Percentiles rank a stretch among this genome's conserved stretches.
Evolutionary conservation across 441 rosid genomes (phyloP).

Genomic region (Viola pubescens): DNA sequence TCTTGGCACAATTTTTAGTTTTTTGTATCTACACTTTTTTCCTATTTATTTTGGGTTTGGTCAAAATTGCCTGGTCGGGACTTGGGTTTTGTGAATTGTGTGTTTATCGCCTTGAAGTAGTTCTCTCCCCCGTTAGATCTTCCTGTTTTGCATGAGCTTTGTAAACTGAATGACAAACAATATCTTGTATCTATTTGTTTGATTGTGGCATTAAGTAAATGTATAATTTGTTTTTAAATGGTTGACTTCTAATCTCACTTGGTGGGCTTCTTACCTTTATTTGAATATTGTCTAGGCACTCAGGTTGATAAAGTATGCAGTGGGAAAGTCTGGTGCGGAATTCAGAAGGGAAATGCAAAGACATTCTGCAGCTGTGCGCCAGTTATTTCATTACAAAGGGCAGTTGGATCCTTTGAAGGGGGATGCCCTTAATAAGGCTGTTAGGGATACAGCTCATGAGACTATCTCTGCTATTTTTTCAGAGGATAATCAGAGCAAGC

Average conservation of each 20-base stretch:
- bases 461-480: constrained; percentile 73
- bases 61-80: too few species aligned
- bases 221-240: too few species aligned
- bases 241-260: too few species aligned
- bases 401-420: constrained; percentile 83
- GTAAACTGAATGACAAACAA: not conserved
- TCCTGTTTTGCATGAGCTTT: not conserved
- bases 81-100: too few species aligned
- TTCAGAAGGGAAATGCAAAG: constrained; percentile 98
- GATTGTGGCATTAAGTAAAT: too few species aligned
- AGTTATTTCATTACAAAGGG: constrained; percentile 82
- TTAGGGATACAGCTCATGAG: constrained; percentile 92
- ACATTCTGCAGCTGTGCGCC: constrained; percentile 80
- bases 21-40: too few species aligned
- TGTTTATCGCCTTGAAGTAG: too few species aligned
- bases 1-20: too few species aligned
- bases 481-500: constrained; percentile 45
- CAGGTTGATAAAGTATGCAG: constrained; percentile 81
- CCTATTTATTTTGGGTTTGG: too few species aligned
- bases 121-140: not conserved
- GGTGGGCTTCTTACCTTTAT: too few species aligned
- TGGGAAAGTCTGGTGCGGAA: constrained; percentile 86
- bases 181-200: not conserved
- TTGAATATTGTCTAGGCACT: constrained; percentile 49
- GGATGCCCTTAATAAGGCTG: constrained; percentile 93